Base-by-base conservation (phyloP, 1,284 basidiomycete genomes). In the Tilletia indica region DNA sequence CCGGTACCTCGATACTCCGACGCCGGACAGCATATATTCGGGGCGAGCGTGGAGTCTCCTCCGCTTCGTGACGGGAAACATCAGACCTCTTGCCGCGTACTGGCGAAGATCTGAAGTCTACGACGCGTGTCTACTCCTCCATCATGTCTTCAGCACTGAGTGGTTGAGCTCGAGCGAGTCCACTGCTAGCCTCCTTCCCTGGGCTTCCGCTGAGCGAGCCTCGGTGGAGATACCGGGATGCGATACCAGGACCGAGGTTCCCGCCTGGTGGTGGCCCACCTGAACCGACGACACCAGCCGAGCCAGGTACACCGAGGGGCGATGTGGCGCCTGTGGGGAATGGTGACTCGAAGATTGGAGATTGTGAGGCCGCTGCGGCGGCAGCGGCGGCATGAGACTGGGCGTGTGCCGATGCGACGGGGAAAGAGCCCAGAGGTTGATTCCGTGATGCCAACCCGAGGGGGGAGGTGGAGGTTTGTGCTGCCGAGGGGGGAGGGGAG, bases 241-340 rank as follows among this genome's bases (percentile, higher is more conserved):
- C 61, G 12, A 64, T 34, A 4, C 61, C 61, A 19, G 61, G 34
- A 4, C 34, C 74, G 72, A 34, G 72, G 72, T 49, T 71, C 73
- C 66, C 73, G 76, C 73, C 73, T 77, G 54, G 77, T 76, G 75
- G 78, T 76, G 14, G 76, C 73, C 70, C 77, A 76, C 21, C 72
- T 25, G 91, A 86, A 0, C 90, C 89, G n/a, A 89, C 89, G 31
- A 89, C 86, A 4, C 90, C 91, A 70, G 87, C 45, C 14, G 25
- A 16, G 36, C 31, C 61, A 42, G 61, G 36, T 34, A 14, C 39
- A 36, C 34, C 61, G 16, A 38, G 38, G 88, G 67, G 97, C 85
- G 0, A 90, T 87, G 2, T 93, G 87, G 9, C 93, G 86, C 45
- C 86, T 87, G 5, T 75, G 75, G 34, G 21, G 47, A 56, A 25